These are phyloP conservation scores for Botrytis elliptica DNA, from an alignment of 2,329 filamentous ascomycete genomes.

Conservation along the genomic window DNA sequence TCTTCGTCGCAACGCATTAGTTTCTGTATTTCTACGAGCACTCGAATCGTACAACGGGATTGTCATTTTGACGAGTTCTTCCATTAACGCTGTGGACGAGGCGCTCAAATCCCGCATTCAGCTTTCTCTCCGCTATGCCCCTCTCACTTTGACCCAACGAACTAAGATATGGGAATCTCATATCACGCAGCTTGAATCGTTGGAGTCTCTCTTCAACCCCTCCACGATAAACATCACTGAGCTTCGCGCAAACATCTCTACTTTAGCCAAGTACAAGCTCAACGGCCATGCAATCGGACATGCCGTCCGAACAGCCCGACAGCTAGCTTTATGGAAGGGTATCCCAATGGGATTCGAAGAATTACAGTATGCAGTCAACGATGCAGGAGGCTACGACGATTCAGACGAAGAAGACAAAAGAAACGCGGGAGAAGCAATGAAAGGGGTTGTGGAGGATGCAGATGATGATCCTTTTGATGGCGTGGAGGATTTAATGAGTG, in stretches of 20 bases:
- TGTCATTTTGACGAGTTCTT: slow-evolving; percentile 45
- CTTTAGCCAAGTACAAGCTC: slow-evolving; percentile 4
- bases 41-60: slow-evolving; percentile 44
- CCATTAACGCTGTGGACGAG: slow-evolving; percentile 41
- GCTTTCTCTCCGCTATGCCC: slow-evolving; percentile 35
- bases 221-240: slow-evolving; percentile 19
- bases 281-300: slow-evolving; percentile 22
- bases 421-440: not conserved
- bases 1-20: slow-evolving; percentile 16
- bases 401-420: not conserved
- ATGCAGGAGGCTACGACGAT: not conserved
- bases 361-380: slow-evolving; percentile 6
- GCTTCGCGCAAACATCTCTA: slow-evolving; percentile 8
- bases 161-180: slow-evolving; percentile 23
- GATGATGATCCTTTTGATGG: slow-evolving; percentile 16
- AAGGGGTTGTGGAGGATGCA: not conserved
- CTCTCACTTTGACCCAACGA: slow-evolving; percentile 18
- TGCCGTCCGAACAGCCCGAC: slow-evolving; percentile 21
- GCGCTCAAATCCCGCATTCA: slow-evolving; percentile 42
- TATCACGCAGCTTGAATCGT: slow-evolving; percentile 43
- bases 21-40: slow-evolving; percentile 40
- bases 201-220: slow-evolving; percentile 27
- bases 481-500: slow-evolving; percentile 20
- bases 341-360: slow-evolving; percentile 17
- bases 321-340: slow-evolving; percentile 20